These are phyloP conservation scores for Mrakia frigida DNA, from an alignment of 768 basidiomycete genomes.

Conservation along the genomic window DNA sequence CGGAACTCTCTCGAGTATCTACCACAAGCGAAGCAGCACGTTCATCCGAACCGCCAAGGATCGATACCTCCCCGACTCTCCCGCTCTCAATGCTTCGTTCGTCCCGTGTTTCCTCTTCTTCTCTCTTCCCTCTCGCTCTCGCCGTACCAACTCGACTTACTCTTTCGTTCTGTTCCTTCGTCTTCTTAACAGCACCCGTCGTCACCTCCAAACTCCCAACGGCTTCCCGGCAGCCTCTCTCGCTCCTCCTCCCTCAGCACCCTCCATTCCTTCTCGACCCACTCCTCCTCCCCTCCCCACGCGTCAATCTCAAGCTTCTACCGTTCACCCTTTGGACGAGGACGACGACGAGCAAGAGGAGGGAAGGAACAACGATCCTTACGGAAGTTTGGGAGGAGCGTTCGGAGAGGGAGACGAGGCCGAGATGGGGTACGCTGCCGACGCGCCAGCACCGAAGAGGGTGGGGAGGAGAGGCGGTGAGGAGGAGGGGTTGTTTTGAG, in stretches of 20 bases:
- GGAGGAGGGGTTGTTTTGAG: conserved; percentile 6
- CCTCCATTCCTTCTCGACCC: neutral
- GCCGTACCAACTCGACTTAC: conserved; percentile 46
- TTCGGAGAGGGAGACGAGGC: conserved; percentile 14
- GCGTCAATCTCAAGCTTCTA: neutral
- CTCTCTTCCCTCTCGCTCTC: conserved; percentile 22
- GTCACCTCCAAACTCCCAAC: conserved; percentile 39
- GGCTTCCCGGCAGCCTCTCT: conserved; percentile 20
- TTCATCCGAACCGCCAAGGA: conserved; percentile 87
- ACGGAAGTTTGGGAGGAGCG: neutral
- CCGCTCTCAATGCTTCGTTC: conserved; percentile 72
- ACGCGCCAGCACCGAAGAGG: conserved; percentile 14
- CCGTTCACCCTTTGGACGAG: conserved; percentile 4
- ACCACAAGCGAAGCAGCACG: conserved; percentile 77
- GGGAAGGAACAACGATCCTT: conserved; percentile 1
- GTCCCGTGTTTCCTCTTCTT: conserved; percentile 8
- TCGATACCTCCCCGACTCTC: conserved; percentile 76
- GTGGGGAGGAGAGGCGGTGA: neutral
- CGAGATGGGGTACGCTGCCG: neutral
- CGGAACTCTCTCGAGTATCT: conserved; percentile 65
- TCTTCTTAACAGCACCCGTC: conserved; percentile 41
- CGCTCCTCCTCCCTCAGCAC: conserved; percentile 30
- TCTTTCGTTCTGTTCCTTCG: conserved; percentile 41
- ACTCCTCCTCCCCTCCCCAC: conserved; percentile 31
- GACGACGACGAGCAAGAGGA: conserved; percentile 21